These are phyloP conservation scores for Solanum raphanifolium DNA, from an alignment of 257 asterid species.

Conservation along the genomic window DNA sequence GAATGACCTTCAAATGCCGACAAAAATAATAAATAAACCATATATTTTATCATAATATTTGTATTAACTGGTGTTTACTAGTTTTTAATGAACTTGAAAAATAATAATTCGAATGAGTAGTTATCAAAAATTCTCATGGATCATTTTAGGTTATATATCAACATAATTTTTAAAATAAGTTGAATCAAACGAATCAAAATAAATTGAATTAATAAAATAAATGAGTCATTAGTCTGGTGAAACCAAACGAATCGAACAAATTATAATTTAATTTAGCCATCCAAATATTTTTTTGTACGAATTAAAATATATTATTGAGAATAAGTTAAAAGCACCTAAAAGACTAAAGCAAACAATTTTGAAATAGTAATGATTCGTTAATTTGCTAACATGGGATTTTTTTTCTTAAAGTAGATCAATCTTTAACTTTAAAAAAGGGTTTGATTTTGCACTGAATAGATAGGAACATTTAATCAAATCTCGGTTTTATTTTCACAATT, in stretches of 20 bases:
- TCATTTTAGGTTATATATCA: background rate
- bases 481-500: background rate
- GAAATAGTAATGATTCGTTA: background rate
- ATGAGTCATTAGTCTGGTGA: fast-evolving
- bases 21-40: too few species aligned
- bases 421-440: background rate
- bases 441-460: background rate
- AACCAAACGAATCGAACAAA: background rate
- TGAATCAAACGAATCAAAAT: background rate
- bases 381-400: background rate
- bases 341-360: background rate
- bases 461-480: background rate
- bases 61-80: too few species aligned
- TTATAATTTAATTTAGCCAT: background rate
- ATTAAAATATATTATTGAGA: background rate
- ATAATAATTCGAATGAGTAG: background rate
- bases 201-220: background rate
- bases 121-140: background rate
- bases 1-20: too few species aligned
- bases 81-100: background rate
- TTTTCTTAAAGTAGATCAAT: background rate
- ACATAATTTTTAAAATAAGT: fast-evolving
- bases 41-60: background rate
- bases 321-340: background rate
- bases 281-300: background rate